Base-by-base conservation (phyloP, 495 filamentous ascomycete species). In the Hyaloscypha finlandica region DNA sequence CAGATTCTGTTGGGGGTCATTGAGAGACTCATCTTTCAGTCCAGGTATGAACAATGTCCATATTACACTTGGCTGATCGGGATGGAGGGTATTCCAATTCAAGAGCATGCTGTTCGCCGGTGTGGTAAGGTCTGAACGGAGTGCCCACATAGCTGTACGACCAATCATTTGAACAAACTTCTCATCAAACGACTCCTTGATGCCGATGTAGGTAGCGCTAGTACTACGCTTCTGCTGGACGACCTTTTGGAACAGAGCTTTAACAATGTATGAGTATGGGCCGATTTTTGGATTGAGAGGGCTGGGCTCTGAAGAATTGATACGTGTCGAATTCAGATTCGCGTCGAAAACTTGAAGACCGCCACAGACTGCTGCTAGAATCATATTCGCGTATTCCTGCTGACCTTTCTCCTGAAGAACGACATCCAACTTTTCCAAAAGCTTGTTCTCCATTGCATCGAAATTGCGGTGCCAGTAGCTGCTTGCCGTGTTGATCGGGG, bases 331-430 rank as follows among this genome's bases (percentile, higher is more conserved):
- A 31, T 33, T 25, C 9, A 69, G 48, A 12, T 29, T 33, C 25
- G 52, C 12, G 39, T 72, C 70, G 31, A 69, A 72, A 0, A 48
- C 6, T 19, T 60, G 22, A 8, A 72, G 54, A n/a, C 59, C 63
- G 6, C 32, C 20, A 31, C 55, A 66, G 2, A 68, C 56, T 1
- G 67, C 54, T 19, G 45, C 67, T 16, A 69, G 25, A 29, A 72
- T 65, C 6, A 32, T 33, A 19, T 64, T 64, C 8, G 61, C 55
- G 54, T 67, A 72, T 14, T 51, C 22, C 4, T 61, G 6, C 25
- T 72, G 66, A 33, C 53, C 63, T 2, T 51, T 29, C 12, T 58
- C 25, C 22, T 48, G 12, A 4, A 68, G 31, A 30, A 64, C 31
- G 39, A 19, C 20, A 3, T 67, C 64, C 8, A 69, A 29, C 25